A percentile compares a stretch with the other conserved stretches of the same genome.
These are phyloP conservation scores for Backusella liffmaniae DNA, from an alignment of 192 early-diverging fungal genomes.

Conservation along the genomic window DNA sequence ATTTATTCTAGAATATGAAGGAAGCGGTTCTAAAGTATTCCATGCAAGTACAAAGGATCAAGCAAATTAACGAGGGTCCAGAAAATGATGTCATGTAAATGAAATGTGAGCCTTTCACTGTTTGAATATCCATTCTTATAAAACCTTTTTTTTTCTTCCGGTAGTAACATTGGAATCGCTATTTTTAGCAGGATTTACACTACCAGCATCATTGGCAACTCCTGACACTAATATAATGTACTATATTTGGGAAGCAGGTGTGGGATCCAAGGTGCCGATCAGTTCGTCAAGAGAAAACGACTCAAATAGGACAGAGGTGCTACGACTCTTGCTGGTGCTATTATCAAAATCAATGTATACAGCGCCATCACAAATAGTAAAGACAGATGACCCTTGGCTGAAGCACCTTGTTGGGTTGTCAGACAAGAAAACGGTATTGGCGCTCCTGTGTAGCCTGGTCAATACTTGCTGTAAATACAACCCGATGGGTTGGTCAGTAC, in stretches of 20 bases:
- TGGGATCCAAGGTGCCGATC: slow-evolving; percentile 67
- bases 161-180: slow-evolving; percentile 44
- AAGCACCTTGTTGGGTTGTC: slow-evolving; percentile 46
- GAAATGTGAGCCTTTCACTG: not conserved
- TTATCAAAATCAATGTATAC: slow-evolving; percentile 83
- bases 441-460: slow-evolving; percentile 80
- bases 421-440: slow-evolving; percentile 70
- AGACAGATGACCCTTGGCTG: slow-evolving; percentile 57
- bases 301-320: slow-evolving; percentile 67
- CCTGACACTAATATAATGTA: slow-evolving; percentile 46
- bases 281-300: slow-evolving; percentile 67
- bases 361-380: slow-evolving; percentile 44
- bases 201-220: slow-evolving; percentile 52
- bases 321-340: slow-evolving; percentile 76
- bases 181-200: slow-evolving; percentile 69
- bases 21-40: not conserved
- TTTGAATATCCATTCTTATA: not conserved
- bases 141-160: not conserved
- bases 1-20: not conserved
- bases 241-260: slow-evolving; percentile 78
- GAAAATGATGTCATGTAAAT: slow-evolving; percentile 46
- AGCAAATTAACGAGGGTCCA: slow-evolving; percentile 41
- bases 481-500: slow-evolving; percentile 78
- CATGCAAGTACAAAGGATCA: not conserved
- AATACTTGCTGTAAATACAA: slow-evolving; percentile 84